Base-by-base conservation (phyloP, 495 filamentous ascomycete species). In the Aspergillus asperescens region DNA sequence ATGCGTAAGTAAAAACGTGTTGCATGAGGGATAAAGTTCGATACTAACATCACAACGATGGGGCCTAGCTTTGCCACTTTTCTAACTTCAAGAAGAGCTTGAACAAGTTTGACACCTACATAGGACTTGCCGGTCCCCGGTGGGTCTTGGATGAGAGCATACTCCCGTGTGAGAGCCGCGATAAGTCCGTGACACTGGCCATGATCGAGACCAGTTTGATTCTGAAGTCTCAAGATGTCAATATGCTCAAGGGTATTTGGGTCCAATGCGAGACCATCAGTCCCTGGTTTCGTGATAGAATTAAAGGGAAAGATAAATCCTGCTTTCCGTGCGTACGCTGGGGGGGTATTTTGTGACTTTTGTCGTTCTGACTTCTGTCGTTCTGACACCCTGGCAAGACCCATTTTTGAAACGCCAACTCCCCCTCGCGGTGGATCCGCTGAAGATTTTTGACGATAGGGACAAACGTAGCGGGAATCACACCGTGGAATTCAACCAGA, bases 61-160 rank as follows among this genome's bases (percentile, higher is more conserved):
- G 87, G 86, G 0, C 86, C 84, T 2, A 89, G 64, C 0, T 63
- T 42, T 1, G 72, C 73, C 27, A 29, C 48, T 0, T 42, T 54
- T 31, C 77, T 76, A 57, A 86, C 85, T 9, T 66, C 71, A 4
- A 91, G 64, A 8, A 91, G 63, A 1, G 80, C 77, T 55, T 87
- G 78, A 22, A 88, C 73, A 43, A 82, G 60, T 34, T 73, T 66
- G n/a, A 81, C 75, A 7, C 80, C 83, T 0, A 76, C 77, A 50
- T 75, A 87, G 47, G 73, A 79, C 63, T 94, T 93, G 5, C 89
- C 88, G 3, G 87, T 91, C 0, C 89, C 88, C 3, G 89, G 89
- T 0, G 88, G 89, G 0, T 88, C 89, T 71, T 93, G 87, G 27
- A 91, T 86, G 0, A 90, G 67, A 7, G 37, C 37, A 22, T 22